Evolutionary conservation across 129 eudicot genomes (phyloP).

Genomic region (Chrysanthemum makinoi): DNA sequence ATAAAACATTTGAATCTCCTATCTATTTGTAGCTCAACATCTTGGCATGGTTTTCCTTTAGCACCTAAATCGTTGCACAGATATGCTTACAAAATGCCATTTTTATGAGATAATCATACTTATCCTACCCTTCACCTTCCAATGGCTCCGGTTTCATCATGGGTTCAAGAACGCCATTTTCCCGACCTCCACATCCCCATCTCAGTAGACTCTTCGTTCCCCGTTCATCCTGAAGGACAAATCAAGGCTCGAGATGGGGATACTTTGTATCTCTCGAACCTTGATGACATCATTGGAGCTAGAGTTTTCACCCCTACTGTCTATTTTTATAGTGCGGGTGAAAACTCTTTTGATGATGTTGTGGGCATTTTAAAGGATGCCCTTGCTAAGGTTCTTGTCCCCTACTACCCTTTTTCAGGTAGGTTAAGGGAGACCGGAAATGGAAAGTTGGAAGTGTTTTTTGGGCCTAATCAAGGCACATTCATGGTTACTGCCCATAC

Average conservation of each 20-base stretch:
- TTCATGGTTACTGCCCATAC: slow-evolving; percentile 73
- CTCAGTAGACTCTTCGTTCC: slow-evolving; percentile 37
- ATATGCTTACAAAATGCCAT: slow-evolving; percentile 45
- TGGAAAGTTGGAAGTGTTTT: slow-evolving; percentile 76
- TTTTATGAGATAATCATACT: slow-evolving; percentile 24
- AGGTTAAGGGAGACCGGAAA: slow-evolving; percentile 60
- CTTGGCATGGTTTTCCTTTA: slow-evolving; percentile 38
- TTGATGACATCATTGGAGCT: slow-evolving; percentile 83
- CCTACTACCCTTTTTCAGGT: slow-evolving; percentile 89
- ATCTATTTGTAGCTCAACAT: slow-evolving; percentile 45
- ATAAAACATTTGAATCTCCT: slow-evolving; percentile 19
- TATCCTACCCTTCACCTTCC: slow-evolving; percentile 25
- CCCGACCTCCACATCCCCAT: slow-evolving; percentile 63
- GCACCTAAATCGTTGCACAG: slow-evolving; percentile 22
- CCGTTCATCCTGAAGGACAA: slow-evolving; percentile 49
- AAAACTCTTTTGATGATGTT: slow-evolving; percentile 16
- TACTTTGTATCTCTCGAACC: slow-evolving; percentile 82
- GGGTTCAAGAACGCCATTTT: slow-evolving; percentile 73
- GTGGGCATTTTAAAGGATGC: slow-evolving; percentile 46
- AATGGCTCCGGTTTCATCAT: slow-evolving; percentile 54
- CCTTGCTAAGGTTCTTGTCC: slow-evolving; percentile 66
- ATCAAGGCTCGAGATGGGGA: slow-evolving; percentile 45
- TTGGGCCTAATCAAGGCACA: slow-evolving; percentile 76
- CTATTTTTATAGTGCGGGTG: slow-evolving; percentile 54
- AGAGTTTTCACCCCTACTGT: slow-evolving; percentile 88